Conservation (phyloP, 345 rosid genomes). For the Anastatica hierochuntica region DNA sequence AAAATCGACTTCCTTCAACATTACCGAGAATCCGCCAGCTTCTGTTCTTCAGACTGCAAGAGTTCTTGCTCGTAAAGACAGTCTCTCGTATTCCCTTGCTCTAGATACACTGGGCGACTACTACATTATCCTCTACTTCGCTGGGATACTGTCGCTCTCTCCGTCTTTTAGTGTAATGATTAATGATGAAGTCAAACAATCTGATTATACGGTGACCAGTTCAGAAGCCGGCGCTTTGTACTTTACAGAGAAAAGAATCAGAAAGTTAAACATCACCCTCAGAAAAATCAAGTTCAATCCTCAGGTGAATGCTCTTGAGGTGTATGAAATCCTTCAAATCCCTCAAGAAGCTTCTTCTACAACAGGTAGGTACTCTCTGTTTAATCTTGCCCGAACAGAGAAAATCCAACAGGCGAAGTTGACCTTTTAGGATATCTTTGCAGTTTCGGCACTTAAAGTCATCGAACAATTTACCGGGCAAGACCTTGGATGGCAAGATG, state of each 20-base stretch:
- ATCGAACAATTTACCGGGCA: constrained; percentile 65
- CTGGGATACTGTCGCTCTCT: constrained; percentile 66
- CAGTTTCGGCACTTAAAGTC: constrained; percentile 89
- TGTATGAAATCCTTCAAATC: constrained; percentile 51
- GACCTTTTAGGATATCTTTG: constrained; percentile 18
- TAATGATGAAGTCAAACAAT: constrained; percentile 43
- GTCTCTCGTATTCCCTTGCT: constrained; percentile 45
- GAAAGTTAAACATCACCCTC: constrained; percentile 51
- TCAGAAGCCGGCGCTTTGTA: constrained; percentile 46
- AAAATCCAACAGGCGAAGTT: background rate
- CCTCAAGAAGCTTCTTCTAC: constrained; percentile 76
- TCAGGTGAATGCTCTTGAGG: constrained; percentile 67
- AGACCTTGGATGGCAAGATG: constrained; percentile 84
- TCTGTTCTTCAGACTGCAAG: constrained; percentile 69
- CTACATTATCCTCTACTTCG: constrained; percentile 66
- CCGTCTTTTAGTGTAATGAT: constrained; percentile 55
- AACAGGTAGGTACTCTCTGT: constrained; percentile 60
- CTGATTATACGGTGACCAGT: constrained; percentile 38
- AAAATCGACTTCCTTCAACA: constrained; percentile 29
- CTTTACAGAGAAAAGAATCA: constrained; percentile 34
- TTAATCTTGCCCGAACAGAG: background rate
- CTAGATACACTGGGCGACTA: constrained; percentile 43
- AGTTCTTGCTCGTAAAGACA: constrained; percentile 46
- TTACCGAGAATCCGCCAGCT: constrained; percentile 50
- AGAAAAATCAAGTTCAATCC: constrained; percentile 46